Conservation (phyloP, 192 early-diverging fungal species). For the Thamnidium elegans region DNA sequence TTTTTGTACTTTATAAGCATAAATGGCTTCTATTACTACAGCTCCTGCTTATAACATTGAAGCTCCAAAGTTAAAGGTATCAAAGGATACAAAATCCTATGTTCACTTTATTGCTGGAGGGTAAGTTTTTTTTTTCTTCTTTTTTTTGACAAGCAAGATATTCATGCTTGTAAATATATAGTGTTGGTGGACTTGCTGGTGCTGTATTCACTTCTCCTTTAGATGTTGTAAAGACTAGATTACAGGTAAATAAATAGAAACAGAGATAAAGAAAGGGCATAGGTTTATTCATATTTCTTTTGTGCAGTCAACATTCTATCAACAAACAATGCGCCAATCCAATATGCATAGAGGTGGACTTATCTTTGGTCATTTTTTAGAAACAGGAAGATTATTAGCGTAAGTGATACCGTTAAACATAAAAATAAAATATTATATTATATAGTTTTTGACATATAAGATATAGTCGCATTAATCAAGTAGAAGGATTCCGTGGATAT, state of each 20-base stretch:
- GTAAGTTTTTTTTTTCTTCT: constrained; percentile 34
- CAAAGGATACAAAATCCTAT: constrained; percentile 33
- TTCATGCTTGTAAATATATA: constrained; percentile 15
- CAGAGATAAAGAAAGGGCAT: neutral
- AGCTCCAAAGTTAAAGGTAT: neutral
- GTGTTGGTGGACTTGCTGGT: constrained; percentile 75
- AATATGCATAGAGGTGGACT: constrained; percentile 23
- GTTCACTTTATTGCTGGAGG: constrained; percentile 69
- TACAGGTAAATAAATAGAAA: constrained; percentile 62
- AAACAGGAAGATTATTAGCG: constrained; percentile 46
- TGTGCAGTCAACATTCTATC: constrained; percentile 41
- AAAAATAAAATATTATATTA: neutral
- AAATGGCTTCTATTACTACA: no score
- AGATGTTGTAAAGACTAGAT: constrained; percentile 91
- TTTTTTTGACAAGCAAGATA: neutral
- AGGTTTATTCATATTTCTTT: neutral
- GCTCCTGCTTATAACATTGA: no score
- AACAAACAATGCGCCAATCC: constrained; percentile 10
- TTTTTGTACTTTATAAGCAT: no score
- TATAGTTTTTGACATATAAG: neutral
- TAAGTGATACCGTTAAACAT: constrained; percentile 19
- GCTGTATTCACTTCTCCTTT: constrained; percentile 88
- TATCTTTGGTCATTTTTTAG: constrained; percentile 47
- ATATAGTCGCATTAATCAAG: constrained; percentile 55
- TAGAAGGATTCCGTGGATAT: constrained; percentile 80